These are phyloP conservation scores for Lactifluus volemus DNA, from an alignment of 768 basidiomycete genomes.

Conservation along the genomic window DNA sequence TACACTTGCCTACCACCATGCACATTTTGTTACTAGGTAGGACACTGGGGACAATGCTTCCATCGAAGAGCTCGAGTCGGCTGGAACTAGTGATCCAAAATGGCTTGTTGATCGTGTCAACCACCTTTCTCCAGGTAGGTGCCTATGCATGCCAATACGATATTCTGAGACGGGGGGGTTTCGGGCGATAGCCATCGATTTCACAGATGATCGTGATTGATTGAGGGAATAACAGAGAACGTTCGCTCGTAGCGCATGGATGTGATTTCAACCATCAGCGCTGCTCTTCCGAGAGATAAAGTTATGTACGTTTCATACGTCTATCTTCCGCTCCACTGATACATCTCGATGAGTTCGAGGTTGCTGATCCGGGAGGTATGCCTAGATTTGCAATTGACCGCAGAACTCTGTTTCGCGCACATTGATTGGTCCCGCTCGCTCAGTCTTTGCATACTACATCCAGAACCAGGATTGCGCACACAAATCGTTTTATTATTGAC, in stretches of 20 bases:
- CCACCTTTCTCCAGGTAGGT: constrained; percentile 34
- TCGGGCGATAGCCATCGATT: not conserved
- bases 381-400: not conserved
- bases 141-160: constrained; percentile 23
- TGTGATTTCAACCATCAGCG: constrained; percentile 34
- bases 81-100: constrained; percentile 32
- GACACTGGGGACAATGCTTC: constrained; percentile 38
- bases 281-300: constrained; percentile 33
- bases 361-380: constrained; percentile 32
- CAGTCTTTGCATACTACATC: constrained; percentile 36
- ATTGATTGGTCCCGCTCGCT: not conserved
- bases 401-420: not conserved
- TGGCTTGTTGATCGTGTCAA: constrained; percentile 35
- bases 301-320: constrained; percentile 29
- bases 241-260: constrained; percentile 35
- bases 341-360: constrained; percentile 29
- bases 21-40: constrained; percentile 9
- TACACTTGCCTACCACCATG: not conserved
- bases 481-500: constrained; percentile 35
- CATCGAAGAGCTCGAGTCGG: constrained; percentile 21
- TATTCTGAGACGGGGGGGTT: not conserved
- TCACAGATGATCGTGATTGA: constrained; percentile 38
- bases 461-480: constrained; percentile 35
- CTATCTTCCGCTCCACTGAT: not conserved
- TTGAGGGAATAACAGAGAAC: constrained; percentile 41